These are phyloP conservation scores for Yamadazyma diospyri DNA, from an alignment of 1,139 yeast species.

Conservation along the genomic window DNA sequence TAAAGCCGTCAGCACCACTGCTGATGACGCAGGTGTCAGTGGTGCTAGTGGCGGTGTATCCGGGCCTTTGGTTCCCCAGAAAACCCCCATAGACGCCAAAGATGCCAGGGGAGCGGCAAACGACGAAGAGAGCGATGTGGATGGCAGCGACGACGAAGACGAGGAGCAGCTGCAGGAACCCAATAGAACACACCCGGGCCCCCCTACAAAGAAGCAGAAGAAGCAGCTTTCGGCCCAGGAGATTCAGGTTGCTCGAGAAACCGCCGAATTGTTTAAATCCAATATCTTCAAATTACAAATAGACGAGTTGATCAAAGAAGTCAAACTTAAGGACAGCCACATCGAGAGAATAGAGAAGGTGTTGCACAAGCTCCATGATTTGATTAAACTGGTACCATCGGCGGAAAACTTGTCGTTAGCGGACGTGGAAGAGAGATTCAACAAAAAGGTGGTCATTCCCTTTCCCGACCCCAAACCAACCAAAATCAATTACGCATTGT, in stretches of 20 bases:
- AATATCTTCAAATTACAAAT: constrained; percentile 92
- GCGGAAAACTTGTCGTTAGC: constrained; percentile 47
- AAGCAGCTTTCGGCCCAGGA: constrained; percentile 70
- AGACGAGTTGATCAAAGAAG: constrained; percentile 81
- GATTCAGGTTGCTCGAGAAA: constrained; percentile 85
- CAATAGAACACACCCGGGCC: constrained; percentile 12
- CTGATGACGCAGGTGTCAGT: neutral
- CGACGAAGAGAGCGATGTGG: constrained; percentile 12
- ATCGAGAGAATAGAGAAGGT: constrained; percentile 69
- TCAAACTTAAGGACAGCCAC: constrained; percentile 67
- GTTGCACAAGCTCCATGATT: constrained; percentile 70
- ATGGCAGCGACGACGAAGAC: constrained; percentile 14
- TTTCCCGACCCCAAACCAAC: constrained; percentile 88
- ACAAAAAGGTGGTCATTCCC: constrained; percentile 61
- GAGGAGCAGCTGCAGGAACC: constrained; percentile 14
- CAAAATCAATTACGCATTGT: constrained; percentile 64
- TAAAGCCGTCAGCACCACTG: neutral
- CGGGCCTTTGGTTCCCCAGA: too few relatives aligned
- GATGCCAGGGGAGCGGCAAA: constrained; percentile 12
- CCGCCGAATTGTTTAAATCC: constrained; percentile 90
- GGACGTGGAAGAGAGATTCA: constrained; percentile 49
- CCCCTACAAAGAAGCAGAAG: constrained; percentile 31
- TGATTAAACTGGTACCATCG: constrained; percentile 61
- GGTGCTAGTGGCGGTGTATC: too few relatives aligned
- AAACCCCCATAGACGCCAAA: too few relatives aligned